Evolutionary conservation across 1,284 basidiomycete species (phyloP), one percentile per base, ranked within the genome.

Genomic region (Cerioporus squamosus): DNA sequence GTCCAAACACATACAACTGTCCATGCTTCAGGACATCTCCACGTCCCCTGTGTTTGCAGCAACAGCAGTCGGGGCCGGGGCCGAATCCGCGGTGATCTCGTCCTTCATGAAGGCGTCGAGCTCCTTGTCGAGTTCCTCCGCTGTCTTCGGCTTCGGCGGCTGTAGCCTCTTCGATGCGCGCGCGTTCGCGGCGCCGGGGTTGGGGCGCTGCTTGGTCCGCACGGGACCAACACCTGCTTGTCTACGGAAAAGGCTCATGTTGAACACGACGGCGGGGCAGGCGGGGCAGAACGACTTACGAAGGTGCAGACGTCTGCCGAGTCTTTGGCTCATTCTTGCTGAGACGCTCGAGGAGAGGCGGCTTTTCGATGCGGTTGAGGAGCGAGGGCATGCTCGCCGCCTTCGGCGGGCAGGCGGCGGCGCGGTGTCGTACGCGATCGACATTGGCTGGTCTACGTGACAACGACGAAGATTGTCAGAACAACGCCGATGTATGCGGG

Each of bases 61-160:
- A n/a, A n/a, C n/a, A n/a, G n/a, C 67, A 8, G 59, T 62, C 4
- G 59, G 31, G 5, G 64, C 15, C 33, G 57, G 44, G 5, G 59
- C 59, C 22, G 71, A 68, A 4, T 57, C 60, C 0, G 66, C 57
- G 26, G 70, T 65, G 14, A 43, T 75, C n/a, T 84, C 81, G 60
- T 87, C 85, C 20, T 82, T 85, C 93, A 97, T 95, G 74, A 96
- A 97, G 1, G 89, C 87, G 66, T 97, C 95, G 61, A 98, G 75
- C 76, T 98, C 95, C 70, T 86, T 88, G 74, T 98, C 96, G 55
- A 98, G 77, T 65, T 97, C 94, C 54, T 87, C 91, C 5, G 85
- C 88, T 8, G 91, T 94, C 70, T 91, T 83, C 31, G 79, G 79
- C 70, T 83, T 84, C 70, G 83, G 85, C 5, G 75, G 75, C 68